Conservation (phyloP, 1,139 yeast genomes). For the Yamadazyma spencermartinsiae region DNA sequence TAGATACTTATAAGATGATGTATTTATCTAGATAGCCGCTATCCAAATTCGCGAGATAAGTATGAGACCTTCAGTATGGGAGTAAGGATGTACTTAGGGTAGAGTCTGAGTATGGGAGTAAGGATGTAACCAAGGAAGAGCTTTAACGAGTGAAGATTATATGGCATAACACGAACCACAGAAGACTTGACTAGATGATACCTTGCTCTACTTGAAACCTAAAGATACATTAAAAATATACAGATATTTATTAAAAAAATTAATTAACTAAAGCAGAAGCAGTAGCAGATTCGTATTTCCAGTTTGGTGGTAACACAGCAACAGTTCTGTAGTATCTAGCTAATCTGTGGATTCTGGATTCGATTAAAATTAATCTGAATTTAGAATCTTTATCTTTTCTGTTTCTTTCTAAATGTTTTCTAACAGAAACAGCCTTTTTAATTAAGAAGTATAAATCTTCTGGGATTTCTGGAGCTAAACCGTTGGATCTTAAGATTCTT, state of each 20-base stretch:
- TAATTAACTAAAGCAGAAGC: constrained; percentile 99
- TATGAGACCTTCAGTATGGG: no score
- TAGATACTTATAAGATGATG: no score
- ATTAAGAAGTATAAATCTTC: constrained; percentile 99
- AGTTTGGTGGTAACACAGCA: constrained; percentile 98
- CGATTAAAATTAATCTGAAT: constrained; percentile 99
- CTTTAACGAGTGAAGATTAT: no score
- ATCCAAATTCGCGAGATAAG: no score
- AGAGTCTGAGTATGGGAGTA: no score
- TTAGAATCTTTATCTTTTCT: constrained; percentile 99
- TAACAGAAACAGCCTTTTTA: constrained; percentile 99
- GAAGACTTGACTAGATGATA: no score
- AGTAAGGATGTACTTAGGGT: no score
- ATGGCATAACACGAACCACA: no score
- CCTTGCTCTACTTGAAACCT: neutral
- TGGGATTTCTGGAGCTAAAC: constrained; percentile 99
- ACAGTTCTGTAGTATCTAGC: constrained; percentile 99
- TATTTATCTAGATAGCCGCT: neutral
- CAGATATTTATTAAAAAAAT: constrained; percentile 19
- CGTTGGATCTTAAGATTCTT: constrained; percentile 98
- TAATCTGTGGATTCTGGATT: constrained; percentile 99
- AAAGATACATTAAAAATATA: constrained; percentile 3
- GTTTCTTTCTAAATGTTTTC: constrained; percentile 99
- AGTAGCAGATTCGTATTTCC: constrained; percentile 99
- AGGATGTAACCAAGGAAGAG: no score